Percentiles rank a stretch among this genome's conserved stretches.
phyloP scores from a whole-genome alignment of 305 asterid species.

The Nicotiana rustica region DNA sequence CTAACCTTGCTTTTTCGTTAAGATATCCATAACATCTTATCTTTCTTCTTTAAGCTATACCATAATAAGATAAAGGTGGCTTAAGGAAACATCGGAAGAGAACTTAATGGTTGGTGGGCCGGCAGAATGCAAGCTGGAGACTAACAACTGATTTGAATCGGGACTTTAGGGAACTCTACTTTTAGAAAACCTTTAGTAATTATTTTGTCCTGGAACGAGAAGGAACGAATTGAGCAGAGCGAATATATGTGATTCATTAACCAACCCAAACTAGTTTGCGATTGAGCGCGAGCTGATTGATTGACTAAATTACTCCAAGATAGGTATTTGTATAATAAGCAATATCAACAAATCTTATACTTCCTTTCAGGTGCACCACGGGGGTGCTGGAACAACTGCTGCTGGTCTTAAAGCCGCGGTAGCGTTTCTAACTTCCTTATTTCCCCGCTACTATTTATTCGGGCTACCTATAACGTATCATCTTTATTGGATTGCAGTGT shows the following conservation, averaged over 20 bases:
- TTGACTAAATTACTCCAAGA: background rate
- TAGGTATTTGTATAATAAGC: background rate
- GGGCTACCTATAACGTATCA: background rate
- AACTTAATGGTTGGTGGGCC: background rate
- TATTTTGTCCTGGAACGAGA: background rate
- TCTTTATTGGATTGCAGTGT: slow-evolving; percentile 56
- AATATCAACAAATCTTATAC: no score
- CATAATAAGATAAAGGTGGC: slow-evolving; percentile 21
- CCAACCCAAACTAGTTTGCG: background rate
- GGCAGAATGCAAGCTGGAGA: background rate
- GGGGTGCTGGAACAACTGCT: slow-evolving; percentile 98
- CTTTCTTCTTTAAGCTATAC: slow-evolving; percentile 26
- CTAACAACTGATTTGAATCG: background rate
- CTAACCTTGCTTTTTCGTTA: slow-evolving; percentile 19
- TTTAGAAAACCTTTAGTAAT: background rate
- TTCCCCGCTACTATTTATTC: background rate
- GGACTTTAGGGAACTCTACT: background rate
- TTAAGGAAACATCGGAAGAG: slow-evolving; percentile 14
- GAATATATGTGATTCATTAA: background rate
- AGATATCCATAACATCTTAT: background rate
- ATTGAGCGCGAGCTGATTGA: background rate
- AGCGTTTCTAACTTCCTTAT: slow-evolving; percentile 15
- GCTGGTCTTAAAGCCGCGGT: slow-evolving; percentile 98
- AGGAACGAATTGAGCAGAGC: background rate
- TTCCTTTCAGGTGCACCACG: slow-evolving; percentile 81